Conservation (phyloP, 2,329 filamentous ascomycete species). For the Beauveria sp. region DNA sequence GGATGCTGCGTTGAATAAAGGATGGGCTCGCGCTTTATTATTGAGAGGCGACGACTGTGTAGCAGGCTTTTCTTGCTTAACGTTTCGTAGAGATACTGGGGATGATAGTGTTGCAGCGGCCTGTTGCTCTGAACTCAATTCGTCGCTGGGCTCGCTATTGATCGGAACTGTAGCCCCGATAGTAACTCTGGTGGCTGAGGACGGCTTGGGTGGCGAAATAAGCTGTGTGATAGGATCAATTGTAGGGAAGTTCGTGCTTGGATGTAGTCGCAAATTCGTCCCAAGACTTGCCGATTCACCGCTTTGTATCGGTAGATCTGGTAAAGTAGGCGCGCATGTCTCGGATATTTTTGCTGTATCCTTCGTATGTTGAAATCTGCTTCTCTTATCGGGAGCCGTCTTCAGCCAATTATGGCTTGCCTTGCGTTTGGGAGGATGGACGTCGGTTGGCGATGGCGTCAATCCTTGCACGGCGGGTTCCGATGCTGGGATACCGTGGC, state of each 20-base stretch:
- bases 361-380: not conserved
- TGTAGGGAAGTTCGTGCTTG: not conserved
- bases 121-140: not conserved
- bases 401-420: slow-evolving; percentile 25
- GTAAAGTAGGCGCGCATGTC: not conserved
- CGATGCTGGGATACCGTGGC: slow-evolving; percentile 15
- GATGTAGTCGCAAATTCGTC: not conserved
- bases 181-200: not conserved
- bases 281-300: not conserved
- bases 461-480: slow-evolving; percentile 4
- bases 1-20: not conserved
- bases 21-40: not conserved
- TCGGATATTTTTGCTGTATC: not conserved
- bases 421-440: slow-evolving; percentile 10
- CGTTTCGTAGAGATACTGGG: slow-evolving; percentile 19
- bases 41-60: not conserved
- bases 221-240: not conserved
- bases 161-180: not conserved
- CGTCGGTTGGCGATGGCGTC: slow-evolving; percentile 16
- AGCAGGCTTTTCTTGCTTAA: not conserved
- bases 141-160: not conserved
- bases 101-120: slow-evolving; percentile 20
- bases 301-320: not conserved
- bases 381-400: slow-evolving; percentile 23
- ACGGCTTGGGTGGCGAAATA: slow-evolving; percentile 5